phyloP scores from a whole-genome alignment of 345 rosid species.

The Physaria fendleri region DNA sequence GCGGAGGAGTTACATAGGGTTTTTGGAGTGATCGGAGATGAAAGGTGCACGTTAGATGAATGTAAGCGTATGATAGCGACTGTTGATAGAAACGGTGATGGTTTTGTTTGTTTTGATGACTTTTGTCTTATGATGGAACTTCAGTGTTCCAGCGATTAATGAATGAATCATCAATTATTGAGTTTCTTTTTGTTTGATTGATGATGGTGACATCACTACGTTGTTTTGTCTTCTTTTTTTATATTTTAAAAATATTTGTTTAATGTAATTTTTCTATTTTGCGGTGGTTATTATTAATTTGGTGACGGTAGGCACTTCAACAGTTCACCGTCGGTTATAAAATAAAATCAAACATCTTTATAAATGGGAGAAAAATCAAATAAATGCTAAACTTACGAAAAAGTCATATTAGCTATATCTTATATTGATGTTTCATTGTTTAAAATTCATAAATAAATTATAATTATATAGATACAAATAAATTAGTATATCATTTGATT shows the following conservation, averaged over 20 bases:
- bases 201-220: conserved; percentile 28
- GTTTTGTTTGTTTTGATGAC: conserved; percentile 90
- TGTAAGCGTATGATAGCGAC: conserved; percentile 83
- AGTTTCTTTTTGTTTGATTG: conserved; percentile 11
- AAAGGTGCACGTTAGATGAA: conserved; percentile 74
- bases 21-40: conserved; percentile 58
- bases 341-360: too few relatives aligned
- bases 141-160: conserved; percentile 23
- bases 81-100: conserved; percentile 68
- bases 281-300: not conserved
- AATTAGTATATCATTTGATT: too few relatives aligned
- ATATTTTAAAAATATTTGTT: not conserved
- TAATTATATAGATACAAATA: too few relatives aligned
- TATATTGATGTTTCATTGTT: too few relatives aligned
- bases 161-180: conserved; percentile 13
- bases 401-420: too few relatives aligned
- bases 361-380: too few relatives aligned
- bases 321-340: not conserved
- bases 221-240: not conserved
- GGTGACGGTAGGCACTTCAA: not conserved
- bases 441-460: too few relatives aligned
- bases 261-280: not conserved
- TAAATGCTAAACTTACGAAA: too few relatives aligned
- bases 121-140: conserved; percentile 73
- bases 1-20: conserved; percentile 64